Base-by-base conservation (phyloP, 805 yeast genomes). In the Torulaspora delbrueckii region DNA sequence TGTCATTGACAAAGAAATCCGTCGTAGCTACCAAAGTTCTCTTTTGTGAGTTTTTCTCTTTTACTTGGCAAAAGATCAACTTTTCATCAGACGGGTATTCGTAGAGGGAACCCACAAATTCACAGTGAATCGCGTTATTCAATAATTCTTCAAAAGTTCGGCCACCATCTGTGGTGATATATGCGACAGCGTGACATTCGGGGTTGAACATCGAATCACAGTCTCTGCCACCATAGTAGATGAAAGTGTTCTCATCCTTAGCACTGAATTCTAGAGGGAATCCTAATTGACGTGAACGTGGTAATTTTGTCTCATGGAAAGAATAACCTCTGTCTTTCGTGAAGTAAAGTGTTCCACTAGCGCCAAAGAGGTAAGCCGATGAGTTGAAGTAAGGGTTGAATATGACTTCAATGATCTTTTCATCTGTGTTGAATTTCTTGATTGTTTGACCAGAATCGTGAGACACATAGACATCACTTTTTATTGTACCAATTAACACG, bases 261-360 rank as follows among this genome's bases (percentile, higher is more conserved):
- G 81, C 78, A 62, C 84, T 82, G 71, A 88, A 90, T 9, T 79
- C 69, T 32, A 89, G 58, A 1, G 78, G 73, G 34, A 69, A 55
- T 4, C 65, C 65, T 30, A 59, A 43, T 39, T 65, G 64, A 47
- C 70, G 65, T 12, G 81, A 71, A 16, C 77, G 64, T 2, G 91
- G 91, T 7, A 79, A 70, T 5, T 68, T 60, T 31, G 74, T 57
- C 30, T 66, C 64, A 7, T 57, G 52, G 57, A 85, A 87, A 1
- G 73, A 62, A 46, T 68, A 66, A n/a, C 86, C 97, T 22, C 95
- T 80, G 62, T 90, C 84, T 3, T 62, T 57, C 1, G 96, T 83
- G 19, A 72, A 60, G 56, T 76, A 82, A 12, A 90, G 66, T 25
- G 66, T 66, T 7, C 75, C 72, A 6, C 68, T 56, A 2, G 70